Evolutionary conservation across 2,329 filamentous ascomycete species (phyloP).

Genomic region (Clarireedia sp.): DNA sequence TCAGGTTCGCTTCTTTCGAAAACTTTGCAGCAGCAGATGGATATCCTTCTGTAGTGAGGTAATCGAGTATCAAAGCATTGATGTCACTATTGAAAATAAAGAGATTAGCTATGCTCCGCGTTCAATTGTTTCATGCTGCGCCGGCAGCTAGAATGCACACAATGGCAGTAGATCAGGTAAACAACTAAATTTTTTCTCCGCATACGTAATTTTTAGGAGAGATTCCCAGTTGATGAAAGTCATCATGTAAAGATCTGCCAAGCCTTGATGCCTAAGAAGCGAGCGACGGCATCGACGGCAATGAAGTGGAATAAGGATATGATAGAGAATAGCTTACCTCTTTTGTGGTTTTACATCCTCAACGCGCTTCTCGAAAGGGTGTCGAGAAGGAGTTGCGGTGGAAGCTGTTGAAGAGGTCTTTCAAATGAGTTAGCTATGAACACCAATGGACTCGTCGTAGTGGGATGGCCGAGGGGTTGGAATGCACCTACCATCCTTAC

Average conservation of each 20-base stretch:
- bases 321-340: conserved; percentile 52
- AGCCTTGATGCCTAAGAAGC: conserved; percentile 11
- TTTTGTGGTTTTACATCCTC: conserved; percentile 82
- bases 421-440: neutral
- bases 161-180: conserved; percentile 48
- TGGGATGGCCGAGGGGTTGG: conserved; percentile 10
- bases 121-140: neutral
- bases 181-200: conserved; percentile 84
- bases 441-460: neutral
- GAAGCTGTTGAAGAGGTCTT: conserved; percentile 42
- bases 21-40: conserved; percentile 88
- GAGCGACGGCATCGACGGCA: too few relatives aligned
- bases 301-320: conserved; percentile 6
- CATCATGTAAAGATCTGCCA: conserved; percentile 52
- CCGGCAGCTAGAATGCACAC: neutral
- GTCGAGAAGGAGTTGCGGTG: conserved; percentile 51
- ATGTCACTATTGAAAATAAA: conserved; percentile 61
- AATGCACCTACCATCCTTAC: conserved; percentile 25
- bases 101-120: neutral
- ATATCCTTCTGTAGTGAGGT: conserved; percentile 92
- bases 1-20: conserved; percentile 84
- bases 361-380: conserved; percentile 68
- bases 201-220: conserved; percentile 87
- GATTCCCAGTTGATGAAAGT: conserved; percentile 97
- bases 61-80: conserved; percentile 92